Conservation (phyloP, 2,329 filamentous ascomycete genomes). For the Nannizziopsis arthrosporioides region DNA sequence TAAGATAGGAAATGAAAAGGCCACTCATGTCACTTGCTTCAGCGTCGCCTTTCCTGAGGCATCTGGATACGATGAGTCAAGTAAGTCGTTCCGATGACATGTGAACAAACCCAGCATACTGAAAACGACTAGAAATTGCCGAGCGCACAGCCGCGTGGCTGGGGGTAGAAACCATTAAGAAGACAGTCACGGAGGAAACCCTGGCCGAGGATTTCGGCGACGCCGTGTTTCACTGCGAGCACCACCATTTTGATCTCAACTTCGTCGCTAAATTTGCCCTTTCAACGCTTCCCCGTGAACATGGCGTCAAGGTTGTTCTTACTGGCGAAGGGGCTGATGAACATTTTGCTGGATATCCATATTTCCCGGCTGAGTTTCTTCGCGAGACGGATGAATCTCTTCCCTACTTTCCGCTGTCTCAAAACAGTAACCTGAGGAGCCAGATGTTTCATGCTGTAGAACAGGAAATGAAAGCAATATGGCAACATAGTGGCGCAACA, state of each 20-base stretch:
- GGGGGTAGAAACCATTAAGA: constrained; percentile 36
- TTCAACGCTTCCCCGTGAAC: constrained; percentile 34
- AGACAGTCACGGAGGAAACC: constrained; percentile 34
- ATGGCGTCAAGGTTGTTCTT: constrained; percentile 44
- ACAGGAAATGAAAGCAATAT: no score
- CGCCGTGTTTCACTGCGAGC: constrained; percentile 37
- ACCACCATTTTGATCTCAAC: constrained; percentile 42
- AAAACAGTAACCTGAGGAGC: neutral
- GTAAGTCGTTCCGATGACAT: constrained; percentile 16
- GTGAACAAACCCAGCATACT: neutral
- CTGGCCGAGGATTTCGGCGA: constrained; percentile 36
- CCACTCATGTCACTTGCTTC: constrained; percentile 36
- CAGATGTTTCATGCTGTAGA: no score
- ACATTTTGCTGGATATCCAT: constrained; percentile 43
- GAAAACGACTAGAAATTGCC: constrained; percentile 29
- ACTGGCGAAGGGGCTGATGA: constrained; percentile 46
- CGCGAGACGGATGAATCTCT: constrained; percentile 38
- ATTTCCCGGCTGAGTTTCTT: constrained; percentile 39
- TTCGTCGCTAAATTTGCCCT: constrained; percentile 43
- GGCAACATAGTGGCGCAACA: no score
- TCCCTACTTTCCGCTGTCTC: constrained; percentile 17
- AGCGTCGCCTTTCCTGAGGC: constrained; percentile 43
- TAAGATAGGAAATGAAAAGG: constrained; percentile 36
- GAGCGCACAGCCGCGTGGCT: constrained; percentile 40
- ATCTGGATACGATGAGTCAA: constrained; percentile 41